Conservation (phyloP, 768 basidiomycete species). For the Chiua virens region DNA sequence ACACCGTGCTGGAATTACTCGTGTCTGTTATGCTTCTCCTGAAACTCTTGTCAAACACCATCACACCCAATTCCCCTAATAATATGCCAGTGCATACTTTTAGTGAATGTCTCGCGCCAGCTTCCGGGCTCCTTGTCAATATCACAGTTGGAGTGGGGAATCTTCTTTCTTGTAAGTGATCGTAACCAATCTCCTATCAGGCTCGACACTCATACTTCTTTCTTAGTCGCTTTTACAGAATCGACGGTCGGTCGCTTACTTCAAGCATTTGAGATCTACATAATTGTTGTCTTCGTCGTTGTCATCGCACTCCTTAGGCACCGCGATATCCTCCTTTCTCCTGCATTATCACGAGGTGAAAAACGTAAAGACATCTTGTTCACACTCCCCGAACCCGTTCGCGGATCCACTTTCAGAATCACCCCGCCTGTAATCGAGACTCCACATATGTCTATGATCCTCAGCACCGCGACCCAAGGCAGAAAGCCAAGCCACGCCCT, state of each 20-base stretch:
- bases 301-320: constrained; percentile 41
- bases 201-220: constrained; percentile 6
- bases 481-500: constrained; percentile 10
- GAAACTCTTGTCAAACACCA: constrained; percentile 60
- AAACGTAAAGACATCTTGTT: background rate
- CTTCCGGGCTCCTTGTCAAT: constrained; percentile 53
- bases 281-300: constrained; percentile 58
- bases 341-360: background rate
- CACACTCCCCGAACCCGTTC: constrained; percentile 25
- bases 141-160: constrained; percentile 56
- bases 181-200: background rate
- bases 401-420: constrained; percentile 27
- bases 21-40: constrained; percentile 58
- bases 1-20: constrained; percentile 57
- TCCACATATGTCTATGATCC: constrained; percentile 24
- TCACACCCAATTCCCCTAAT: constrained; percentile 37
- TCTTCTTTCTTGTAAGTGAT: constrained; percentile 53
- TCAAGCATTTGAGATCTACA: constrained; percentile 61
- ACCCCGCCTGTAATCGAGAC: constrained; percentile 23
- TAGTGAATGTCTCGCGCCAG: constrained; percentile 46
- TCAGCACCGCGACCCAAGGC: constrained; percentile 3
- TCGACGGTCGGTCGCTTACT: constrained; percentile 65
- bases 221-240: constrained; percentile 66
- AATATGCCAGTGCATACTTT: constrained; percentile 44
- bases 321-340: constrained; percentile 3